Base-by-base conservation (phyloP, 495 filamentous ascomycete genomes). In the Letharia lupina region DNA sequence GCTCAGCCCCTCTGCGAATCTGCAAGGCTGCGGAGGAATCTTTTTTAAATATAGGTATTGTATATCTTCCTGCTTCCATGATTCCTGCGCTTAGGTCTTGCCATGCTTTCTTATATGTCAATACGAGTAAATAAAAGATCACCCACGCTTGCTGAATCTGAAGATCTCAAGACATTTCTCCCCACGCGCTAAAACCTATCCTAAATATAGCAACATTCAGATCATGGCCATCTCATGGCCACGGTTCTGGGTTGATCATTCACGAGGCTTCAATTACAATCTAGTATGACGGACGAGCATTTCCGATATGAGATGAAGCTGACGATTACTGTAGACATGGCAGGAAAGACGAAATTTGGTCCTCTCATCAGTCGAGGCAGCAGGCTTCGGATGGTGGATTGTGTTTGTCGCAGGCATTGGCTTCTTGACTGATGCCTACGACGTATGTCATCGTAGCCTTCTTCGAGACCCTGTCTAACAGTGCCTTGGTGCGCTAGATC, bases 381-480 rank as follows among this genome's bases (percentile, higher is more conserved):
- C 67, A 23, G 67, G 67, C 47, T 69, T 69, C 40, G 67, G 67
- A 20, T 69, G 67, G 67, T 70, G 80, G 40, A 78, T 81, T 16
- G 80, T 82, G 10, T 73, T 82, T 10, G 87, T 89, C 7, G 85
- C 86, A 16, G 85, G 83, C 23, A 82, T 85, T 2, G 87, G 87
- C 23, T 89, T 89, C 70, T 82, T 89, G 62, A 86, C 87, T 13
- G 86, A 87, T 75, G 84, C 84, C 67, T 89, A 88, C 67, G 85
- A 84, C 47, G 87, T 92, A 45, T 37, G 40, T 59, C 52, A 42
- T 69, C n/a, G 13, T 37, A 23, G 18, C 33, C 47, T 20, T 33
- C 60, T 11, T 70, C 12, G 16, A 64, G 12, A 10, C 8, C 56
- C 23, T 20, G 60, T 28, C 52, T 64, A 23, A 20, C 10, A 2